Percentiles rank a stretch among this genome's conserved stretches.
Conservation (phyloP, 345 rosid species). For the Hypericum androsaemum region DNA sequence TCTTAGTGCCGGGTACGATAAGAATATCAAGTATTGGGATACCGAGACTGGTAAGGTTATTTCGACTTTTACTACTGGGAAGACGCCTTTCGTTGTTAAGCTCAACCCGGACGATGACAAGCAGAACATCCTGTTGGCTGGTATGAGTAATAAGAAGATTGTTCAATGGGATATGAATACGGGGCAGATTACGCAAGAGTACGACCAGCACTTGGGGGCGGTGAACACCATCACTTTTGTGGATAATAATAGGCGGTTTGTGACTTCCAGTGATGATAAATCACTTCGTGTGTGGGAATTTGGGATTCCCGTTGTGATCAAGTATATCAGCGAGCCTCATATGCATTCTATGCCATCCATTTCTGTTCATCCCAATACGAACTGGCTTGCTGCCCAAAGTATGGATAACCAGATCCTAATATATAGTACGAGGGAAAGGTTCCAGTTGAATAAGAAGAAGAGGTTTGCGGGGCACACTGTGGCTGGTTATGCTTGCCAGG, state of each 20-base stretch:
- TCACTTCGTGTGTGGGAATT: conserved; percentile 98
- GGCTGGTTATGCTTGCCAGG: conserved; percentile 97
- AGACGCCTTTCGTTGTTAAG: conserved; percentile 87
- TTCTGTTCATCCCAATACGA: conserved; percentile 77
- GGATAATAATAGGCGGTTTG: conserved; percentile 87
- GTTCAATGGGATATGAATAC: conserved; percentile 99
- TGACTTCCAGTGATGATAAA: conserved; percentile 95
- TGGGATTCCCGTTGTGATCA: conserved; percentile 94
- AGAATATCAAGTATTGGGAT: conserved; percentile 95
- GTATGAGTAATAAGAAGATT: conserved; percentile 98
- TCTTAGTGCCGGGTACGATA: conserved; percentile 87
- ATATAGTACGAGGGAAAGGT: conserved; percentile 83
- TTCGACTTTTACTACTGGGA: conserved; percentile 80
- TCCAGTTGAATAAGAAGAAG: conserved; percentile 95
- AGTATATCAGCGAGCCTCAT: conserved; percentile 97
- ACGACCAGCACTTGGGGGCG: conserved; percentile 61
- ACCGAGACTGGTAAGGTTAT: conserved; percentile 95
- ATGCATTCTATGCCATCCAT: conserved; percentile 99
- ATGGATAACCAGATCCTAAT: conserved; percentile 93
- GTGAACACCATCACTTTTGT: conserved; percentile 97
- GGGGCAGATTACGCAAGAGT: conserved; percentile 66
- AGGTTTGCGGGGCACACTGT: conserved; percentile 90
- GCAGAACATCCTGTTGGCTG: conserved; percentile 89
- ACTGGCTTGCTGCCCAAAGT: conserved; percentile 98
- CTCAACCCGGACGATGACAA: conserved; percentile 91